Base-by-base conservation (phyloP, 1,284 basidiomycete species). In the Fomes fomentarius region DNA sequence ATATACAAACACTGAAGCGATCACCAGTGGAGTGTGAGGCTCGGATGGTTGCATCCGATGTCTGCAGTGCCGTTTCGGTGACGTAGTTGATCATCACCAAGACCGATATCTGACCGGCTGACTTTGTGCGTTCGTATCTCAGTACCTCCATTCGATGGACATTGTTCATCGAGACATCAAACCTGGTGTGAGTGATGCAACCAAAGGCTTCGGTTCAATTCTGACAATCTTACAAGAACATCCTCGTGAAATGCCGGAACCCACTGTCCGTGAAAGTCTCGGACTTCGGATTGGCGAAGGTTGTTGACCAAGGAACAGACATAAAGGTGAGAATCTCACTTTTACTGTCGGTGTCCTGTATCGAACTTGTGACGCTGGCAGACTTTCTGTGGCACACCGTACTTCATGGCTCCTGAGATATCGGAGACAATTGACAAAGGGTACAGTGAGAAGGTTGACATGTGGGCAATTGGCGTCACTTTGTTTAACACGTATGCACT, bases 201-300 rank as follows among this genome's bases (percentile, higher is more conserved):
- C 28, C 28, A 7, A 7, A n/a, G n/a, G 28, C 6, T 30, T 12
- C 28, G 28, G 7, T 74, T 97, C 41, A 96, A 97, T 70, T 94
- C 94, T 0, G 94, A 30, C 28, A 30, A 30, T 12, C 12, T 30
- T 7, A 6, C 28, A 30, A 96, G 82, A 93, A 93, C 61, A 80
- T 93, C 10, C 78, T 94, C 2, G 72, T 94, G n/a, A 92, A 91
- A 0, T 76, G 66, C 7, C 81, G 85, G 34, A 54, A 76, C 1
- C 83, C 87, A 0, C 87, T 89, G 0, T 68, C 75, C 1, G 82
- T 89, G 57, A 94, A 94, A 65, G 87, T 96, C 22, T 94, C 94
- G 2, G 95, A 96, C 69, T 97, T 96, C 68, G 95, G 95, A 2
- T 80, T 97, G 15, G 93, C 95, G 0, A 96, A 96, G 68, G 84